phyloP scores from a whole-genome alignment of 371 early-diverging fungal genomes.

The Mucor velutinosus region DNA sequence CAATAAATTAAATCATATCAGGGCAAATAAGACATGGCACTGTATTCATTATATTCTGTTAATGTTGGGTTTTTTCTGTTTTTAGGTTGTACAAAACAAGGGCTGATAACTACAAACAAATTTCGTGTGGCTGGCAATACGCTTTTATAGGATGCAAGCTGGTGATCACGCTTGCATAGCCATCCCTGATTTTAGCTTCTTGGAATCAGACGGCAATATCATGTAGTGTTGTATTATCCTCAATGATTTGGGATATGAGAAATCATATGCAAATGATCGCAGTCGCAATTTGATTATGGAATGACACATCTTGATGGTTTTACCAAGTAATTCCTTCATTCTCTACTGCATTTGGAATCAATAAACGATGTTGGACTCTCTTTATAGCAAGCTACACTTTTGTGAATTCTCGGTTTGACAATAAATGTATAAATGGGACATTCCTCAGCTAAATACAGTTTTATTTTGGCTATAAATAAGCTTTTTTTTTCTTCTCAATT shows the following conservation, averaged over 20 bases:
- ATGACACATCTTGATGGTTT: not conserved
- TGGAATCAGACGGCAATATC: not conserved
- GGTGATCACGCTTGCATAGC: not conserved
- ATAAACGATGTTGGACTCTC: not conserved
- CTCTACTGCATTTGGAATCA: not conserved
- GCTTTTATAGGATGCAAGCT: not conserved
- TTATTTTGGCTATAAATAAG: not conserved
- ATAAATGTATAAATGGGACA: not conserved
- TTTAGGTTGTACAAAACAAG: not conserved
- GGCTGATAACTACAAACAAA: not conserved
- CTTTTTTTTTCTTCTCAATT: not conserved
- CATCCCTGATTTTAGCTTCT: not conserved
- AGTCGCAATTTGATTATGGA: not conserved
- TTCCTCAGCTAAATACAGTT: not conserved
- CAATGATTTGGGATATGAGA: not conserved
- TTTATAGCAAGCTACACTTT: not conserved
- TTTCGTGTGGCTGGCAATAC: constrained; percentile 1
- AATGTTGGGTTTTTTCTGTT: not conserved
- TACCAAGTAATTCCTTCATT: not conserved
- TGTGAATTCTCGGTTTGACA: not conserved
- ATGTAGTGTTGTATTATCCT: not conserved
- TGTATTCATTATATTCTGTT: not conserved
- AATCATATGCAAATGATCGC: not conserved
- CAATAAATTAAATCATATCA: not conserved
- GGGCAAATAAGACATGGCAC: not conserved